Conservation (phyloP, 345 rosid genomes). For the Populus pruinosa region DNA sequence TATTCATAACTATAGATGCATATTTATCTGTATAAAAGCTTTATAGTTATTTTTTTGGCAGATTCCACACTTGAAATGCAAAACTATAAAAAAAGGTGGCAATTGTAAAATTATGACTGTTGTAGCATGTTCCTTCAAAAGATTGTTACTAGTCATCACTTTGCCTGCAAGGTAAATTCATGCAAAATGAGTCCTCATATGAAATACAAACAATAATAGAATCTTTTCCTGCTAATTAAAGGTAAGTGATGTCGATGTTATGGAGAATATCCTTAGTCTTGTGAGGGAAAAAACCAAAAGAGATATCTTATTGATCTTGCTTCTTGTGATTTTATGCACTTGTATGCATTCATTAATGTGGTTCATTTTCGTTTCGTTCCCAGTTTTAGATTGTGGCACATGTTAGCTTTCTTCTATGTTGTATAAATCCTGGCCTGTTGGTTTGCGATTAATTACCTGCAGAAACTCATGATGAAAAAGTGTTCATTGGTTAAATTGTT, state of each 20-base stretch:
- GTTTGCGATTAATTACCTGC: constrained; percentile 18
- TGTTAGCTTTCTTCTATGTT: background rate
- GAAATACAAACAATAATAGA: background rate
- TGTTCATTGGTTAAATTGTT: constrained; percentile 11
- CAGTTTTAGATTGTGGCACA: background rate
- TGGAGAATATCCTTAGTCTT: no score
- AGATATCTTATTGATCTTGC: background rate
- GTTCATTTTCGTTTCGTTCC: background rate
- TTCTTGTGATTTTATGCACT: background rate
- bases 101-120: background rate
- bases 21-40: background rate
- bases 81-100: no score
- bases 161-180: background rate
- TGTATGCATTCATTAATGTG: no score
- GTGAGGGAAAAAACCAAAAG: no score
- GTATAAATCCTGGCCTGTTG: background rate
- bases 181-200: background rate
- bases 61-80: no score
- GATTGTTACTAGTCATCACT: background rate
- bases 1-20: background rate
- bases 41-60: background rate
- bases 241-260: background rate
- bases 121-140: background rate
- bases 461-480: constrained; percentile 20
- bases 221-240: background rate